Evolutionary conservation across 306 rosid species (phyloP).

Genomic region (Castanea mollissima): DNA sequence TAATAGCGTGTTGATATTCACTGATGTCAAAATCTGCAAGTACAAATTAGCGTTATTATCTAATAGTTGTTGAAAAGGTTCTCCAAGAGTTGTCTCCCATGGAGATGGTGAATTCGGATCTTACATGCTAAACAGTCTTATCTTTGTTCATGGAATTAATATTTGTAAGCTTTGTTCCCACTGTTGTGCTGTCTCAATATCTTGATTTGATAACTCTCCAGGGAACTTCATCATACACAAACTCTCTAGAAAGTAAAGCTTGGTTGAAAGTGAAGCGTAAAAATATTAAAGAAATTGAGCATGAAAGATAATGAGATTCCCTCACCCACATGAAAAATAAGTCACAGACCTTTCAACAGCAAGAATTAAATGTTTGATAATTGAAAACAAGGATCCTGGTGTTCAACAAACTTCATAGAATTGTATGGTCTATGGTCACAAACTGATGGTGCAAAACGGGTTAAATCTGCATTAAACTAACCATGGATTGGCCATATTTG

Average conservation of each 20-base stretch:
- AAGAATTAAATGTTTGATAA: background rate
- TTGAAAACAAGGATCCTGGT: background rate
- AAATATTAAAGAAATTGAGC: background rate
- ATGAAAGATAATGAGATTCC: background rate
- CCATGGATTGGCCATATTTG: background rate
- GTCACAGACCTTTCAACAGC: background rate
- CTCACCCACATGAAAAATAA: background rate
- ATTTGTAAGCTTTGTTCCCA: background rate
- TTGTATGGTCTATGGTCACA: background rate
- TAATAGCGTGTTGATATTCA: background rate
- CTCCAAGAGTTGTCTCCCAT: background rate
- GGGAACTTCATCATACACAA: background rate
- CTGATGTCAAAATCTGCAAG: background rate
- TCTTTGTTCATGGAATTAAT: background rate
- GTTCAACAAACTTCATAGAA: background rate
- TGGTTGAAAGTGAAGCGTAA: background rate
- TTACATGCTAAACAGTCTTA: background rate
- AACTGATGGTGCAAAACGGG: background rate
- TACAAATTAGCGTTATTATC: background rate
- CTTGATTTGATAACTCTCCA: background rate
- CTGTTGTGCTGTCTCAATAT: background rate
- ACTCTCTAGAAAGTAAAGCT: background rate
- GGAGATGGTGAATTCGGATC: background rate
- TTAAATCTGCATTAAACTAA: background rate
- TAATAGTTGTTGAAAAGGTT: background rate